phyloP scores from a whole-genome alignment of 2,329 filamentous ascomycete species.

The Emergomyces orientalis region DNA sequence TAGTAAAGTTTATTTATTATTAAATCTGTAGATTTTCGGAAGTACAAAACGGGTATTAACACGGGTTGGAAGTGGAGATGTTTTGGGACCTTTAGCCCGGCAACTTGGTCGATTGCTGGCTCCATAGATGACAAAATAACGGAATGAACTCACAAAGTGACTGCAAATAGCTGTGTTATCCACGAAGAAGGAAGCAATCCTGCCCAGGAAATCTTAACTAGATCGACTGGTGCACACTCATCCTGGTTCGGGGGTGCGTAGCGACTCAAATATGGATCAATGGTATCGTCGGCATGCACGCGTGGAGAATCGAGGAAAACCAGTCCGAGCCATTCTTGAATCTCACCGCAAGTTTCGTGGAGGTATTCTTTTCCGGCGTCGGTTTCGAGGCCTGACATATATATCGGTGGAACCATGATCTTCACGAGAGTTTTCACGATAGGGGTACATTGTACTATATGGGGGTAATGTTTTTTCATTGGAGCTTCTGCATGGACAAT shows the following conservation, averaged over 20 bases:
- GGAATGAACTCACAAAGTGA: conserved; percentile 27
- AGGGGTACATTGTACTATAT: conserved; percentile 25
- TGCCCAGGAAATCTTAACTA: conserved; percentile 36
- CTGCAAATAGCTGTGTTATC: conserved; percentile 30
- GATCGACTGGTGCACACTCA: conserved; percentile 17
- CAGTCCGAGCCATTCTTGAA: conserved; percentile 55
- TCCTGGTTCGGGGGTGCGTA: conserved; percentile 32
- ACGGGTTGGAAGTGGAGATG: not conserved
- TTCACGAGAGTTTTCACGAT: conserved; percentile 19
- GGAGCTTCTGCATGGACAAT: conserved; percentile 20
- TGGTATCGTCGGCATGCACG: conserved; percentile 27
- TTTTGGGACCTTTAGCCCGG: not conserved
- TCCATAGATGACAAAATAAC: not conserved
- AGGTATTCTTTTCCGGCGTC: conserved; percentile 36
- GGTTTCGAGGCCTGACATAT: conserved; percentile 19
- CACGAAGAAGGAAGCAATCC: conserved; percentile 34
- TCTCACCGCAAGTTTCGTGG: conserved; percentile 51
- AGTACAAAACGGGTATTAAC: not conserved
- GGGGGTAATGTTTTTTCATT: conserved; percentile 33
- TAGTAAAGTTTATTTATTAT: not conserved
- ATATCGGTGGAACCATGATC: conserved; percentile 27
- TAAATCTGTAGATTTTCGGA: not conserved
- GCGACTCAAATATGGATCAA: conserved; percentile 38
- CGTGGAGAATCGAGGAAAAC: conserved; percentile 40
- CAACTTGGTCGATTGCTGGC: not conserved